Base-by-base conservation (phyloP, 106 monocot genomes). In the Narthecium ossifragum region DNA sequence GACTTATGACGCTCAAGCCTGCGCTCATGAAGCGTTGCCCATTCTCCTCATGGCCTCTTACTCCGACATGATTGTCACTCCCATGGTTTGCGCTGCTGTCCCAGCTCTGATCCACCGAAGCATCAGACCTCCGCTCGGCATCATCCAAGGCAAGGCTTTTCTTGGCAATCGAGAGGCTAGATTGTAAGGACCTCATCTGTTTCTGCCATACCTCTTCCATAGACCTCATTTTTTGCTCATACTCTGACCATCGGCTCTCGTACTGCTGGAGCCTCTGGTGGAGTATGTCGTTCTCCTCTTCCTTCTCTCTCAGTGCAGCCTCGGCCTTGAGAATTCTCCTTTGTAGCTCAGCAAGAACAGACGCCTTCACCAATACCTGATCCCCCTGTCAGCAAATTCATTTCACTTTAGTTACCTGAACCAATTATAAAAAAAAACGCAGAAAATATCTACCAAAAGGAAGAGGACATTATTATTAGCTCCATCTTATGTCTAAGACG, bases 191-290 rank as follows among this genome's bases (percentile, higher is more conserved):
- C 28, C 73, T 66, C 96, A 98, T 91, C 60, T 98, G 96, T 41
- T 79, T 86, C 72, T 98, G 96, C 96, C 96, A 98, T 31, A 91
- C 67, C 61, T 98, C 96, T 63, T 98, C 96, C 96, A 98, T 98
- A 50, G 91, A 84, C 51, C 59, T 79, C 96, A 98, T 98, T 39
- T 91, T 98, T 59, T 78, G 73, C 60, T 98, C 90, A n/a, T 98
- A 98, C 17, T 79, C 96, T 5, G 81, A 76, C 96, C 96, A 98
- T 4, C 87, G 68, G 53, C 29, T 77, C 41, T 91, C 90, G 2
- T 98, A 98, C 66, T 91, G 90, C 29, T 82, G 84, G 26, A 98
- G 75, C 32, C 81, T 70, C 55, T 87, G 91, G 11, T 79, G 74
- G 36, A 98, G 96, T 12, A 91, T 69, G 36, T 82, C 84, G 31